Percentiles rank a stretch among this genome's conserved stretches.
These are phyloP conservation scores for Fusarium haematococcum DNA, from an alignment of 2,329 filamentous ascomycete genomes.

Conservation along the genomic window DNA sequence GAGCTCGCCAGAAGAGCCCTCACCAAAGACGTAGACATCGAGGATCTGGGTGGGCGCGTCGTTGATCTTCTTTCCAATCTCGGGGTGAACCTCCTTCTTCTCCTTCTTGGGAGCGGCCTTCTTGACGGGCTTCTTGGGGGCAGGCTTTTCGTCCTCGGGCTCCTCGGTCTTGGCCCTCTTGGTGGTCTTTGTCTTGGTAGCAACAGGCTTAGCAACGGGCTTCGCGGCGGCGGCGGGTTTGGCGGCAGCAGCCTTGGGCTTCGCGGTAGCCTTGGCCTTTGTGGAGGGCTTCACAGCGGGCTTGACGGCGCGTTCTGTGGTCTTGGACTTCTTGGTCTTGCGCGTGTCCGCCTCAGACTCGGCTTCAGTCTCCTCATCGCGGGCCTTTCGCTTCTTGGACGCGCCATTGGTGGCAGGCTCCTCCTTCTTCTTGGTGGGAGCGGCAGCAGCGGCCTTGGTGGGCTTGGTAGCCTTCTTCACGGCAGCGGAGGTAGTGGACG, in stretches of 20 bases:
- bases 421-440: slow-evolving; percentile 35
- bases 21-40: slow-evolving; percentile 84
- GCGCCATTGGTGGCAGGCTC: slow-evolving; percentile 39
- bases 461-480: slow-evolving; percentile 42
- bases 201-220: slow-evolving; percentile 38
- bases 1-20: slow-evolving; percentile 84
- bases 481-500: slow-evolving; percentile 33
- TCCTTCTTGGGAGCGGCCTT: slow-evolving; percentile 51
- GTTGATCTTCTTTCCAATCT: slow-evolving; percentile 77
- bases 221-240: slow-evolving; percentile 34
- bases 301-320: slow-evolving; percentile 42
- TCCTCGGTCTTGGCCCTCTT: slow-evolving; percentile 56
- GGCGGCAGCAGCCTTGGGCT: slow-evolving; percentile 18
- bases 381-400: slow-evolving; percentile 46
- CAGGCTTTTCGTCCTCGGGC: slow-evolving; percentile 54
- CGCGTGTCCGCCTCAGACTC: slow-evolving; percentile 45
- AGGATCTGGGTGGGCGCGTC: slow-evolving; percentile 71
- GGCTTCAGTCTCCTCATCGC: slow-evolving; percentile 41
- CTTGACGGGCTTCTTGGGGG: slow-evolving; percentile 32
- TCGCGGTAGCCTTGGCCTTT: slow-evolving; percentile 40
- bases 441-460: slow-evolving; percentile 32
- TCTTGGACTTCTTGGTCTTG: slow-evolving; percentile 45
- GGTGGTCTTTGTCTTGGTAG: slow-evolving; percentile 42
- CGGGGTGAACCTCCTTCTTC: slow-evolving; percentile 50
- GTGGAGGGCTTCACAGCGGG: slow-evolving; percentile 42